These are phyloP conservation scores for Colletotrichum sojae DNA, from an alignment of 2,329 filamentous ascomycete species.

Conservation along the genomic window DNA sequence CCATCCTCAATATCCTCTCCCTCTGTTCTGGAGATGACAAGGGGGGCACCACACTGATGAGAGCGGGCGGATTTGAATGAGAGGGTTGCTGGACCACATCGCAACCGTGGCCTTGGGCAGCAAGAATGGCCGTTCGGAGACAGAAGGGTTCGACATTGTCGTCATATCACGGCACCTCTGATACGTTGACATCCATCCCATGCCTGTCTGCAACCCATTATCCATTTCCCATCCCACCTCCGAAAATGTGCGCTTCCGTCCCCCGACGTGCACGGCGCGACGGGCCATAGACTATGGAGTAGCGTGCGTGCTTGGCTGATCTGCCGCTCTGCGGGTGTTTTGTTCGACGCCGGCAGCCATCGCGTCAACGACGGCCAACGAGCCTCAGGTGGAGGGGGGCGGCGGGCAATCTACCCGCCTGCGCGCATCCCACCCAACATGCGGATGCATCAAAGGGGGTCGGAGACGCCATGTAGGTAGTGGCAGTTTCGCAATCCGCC, in stretches of 20 bases:
- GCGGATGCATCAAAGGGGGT: background rate
- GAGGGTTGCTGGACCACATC: constrained; percentile 36
- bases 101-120: constrained; percentile 33
- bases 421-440: background rate
- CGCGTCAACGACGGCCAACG: constrained; percentile 19
- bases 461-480: background rate
- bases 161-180: constrained; percentile 36
- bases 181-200: constrained; percentile 25
- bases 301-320: background rate
- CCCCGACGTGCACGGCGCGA: background rate
- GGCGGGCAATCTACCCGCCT: constrained; percentile 2
- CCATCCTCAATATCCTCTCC: constrained; percentile 1
- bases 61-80: constrained; percentile 35
- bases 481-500: constrained; percentile 6
- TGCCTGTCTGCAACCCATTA: constrained; percentile 9
- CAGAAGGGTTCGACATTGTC: constrained; percentile 35
- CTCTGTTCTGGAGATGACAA: constrained; percentile 31
- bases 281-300: background rate
- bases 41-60: constrained; percentile 32
- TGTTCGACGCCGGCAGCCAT: constrained; percentile 3
- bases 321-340: background rate
- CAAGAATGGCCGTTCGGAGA: constrained; percentile 26
- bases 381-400: constrained; percentile 11
- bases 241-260: constrained; percentile 19
- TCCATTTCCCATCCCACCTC: background rate